Evolutionary conservation across 768 basidiomycete genomes (phyloP), one percentile per base, ranked within the genome.

Genomic region (Agrocybe chaxingu): DNA sequence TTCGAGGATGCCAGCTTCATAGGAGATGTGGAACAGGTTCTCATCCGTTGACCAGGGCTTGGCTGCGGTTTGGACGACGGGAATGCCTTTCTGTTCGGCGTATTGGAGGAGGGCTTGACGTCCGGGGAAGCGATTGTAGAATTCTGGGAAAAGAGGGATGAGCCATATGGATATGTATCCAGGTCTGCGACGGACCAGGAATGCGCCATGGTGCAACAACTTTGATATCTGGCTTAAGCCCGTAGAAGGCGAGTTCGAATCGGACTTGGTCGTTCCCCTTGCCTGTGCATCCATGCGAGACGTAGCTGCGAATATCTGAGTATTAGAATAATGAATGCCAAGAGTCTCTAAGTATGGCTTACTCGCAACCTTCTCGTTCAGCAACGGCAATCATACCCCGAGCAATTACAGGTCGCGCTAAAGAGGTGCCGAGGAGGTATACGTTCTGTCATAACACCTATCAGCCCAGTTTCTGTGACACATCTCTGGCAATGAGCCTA

Each of bases 1-100:
- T 69, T 99, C 97, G 56, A 99, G 85, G 68, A 99, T 98, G 40
- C 96, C 97, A 8, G 97, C 96, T 70, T 99, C 97, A 73, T 98
- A 99, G 12, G 97, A 98, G 72, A 98, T 99, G 77, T 99, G 97
- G 86, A 96, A 98, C 42, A 99, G 79, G 75, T 98, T 99, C 74
- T 98, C 97, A 67, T 99, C 96, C 5, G 97, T 99, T 2, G 96
- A 98, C 97, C 97, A 99, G 34, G 97, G 96, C 74, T 98, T 98
- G 48, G 95, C 81, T 8, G 89, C 81, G 41, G 97, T 99, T 73
- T 99, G 97, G 56, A 85, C 80, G 53, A 99, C 95, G 49, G 94
- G 94, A 57, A 99, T 96, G 43, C 82, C 70, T 67, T 92, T 91
- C 64, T 90, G 75, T 7, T 85, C 85, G 29, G 97, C 97, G 60